A percentile compares a stretch with the other conserved stretches of the same genome.
These are phyloP conservation scores for Gelatoporia subvermispora DNA, from an alignment of 768 basidiomycete species.

Conservation along the genomic window DNA sequence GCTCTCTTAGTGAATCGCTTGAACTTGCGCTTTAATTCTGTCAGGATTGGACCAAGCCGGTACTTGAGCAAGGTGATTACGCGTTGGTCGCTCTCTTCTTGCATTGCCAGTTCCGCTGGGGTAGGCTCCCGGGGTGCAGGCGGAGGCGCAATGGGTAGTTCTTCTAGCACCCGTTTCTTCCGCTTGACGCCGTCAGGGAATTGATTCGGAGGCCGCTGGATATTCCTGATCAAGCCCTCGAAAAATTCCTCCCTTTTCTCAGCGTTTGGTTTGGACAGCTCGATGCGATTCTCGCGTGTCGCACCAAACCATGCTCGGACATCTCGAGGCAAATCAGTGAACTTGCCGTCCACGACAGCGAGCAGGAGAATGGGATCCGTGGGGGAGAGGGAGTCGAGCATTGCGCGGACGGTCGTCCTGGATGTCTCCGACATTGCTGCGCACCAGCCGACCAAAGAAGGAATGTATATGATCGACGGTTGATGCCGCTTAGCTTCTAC, in stretches of 20 bases:
- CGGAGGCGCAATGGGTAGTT: constrained; percentile 84
- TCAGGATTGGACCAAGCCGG: constrained; percentile 84
- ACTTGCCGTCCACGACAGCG: constrained; percentile 79
- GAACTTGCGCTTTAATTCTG: constrained; percentile 87
- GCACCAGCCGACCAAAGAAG: constrained; percentile 83
- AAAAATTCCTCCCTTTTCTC: constrained; percentile 75
- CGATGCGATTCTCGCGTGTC: constrained; percentile 69
- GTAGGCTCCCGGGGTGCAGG: constrained; percentile 80
- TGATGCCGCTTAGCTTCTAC: constrained; percentile 96
- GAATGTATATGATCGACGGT: constrained; percentile 93
- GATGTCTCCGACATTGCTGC: constrained; percentile 79
- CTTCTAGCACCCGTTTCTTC: constrained; percentile 79
- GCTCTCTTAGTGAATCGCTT: constrained; percentile 84
- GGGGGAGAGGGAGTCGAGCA: constrained; percentile 87
- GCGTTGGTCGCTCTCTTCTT: constrained; percentile 77
- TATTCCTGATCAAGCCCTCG: constrained; percentile 58
- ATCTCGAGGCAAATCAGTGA: constrained; percentile 68
- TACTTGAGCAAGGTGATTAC: constrained; percentile 80
- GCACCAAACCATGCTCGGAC: constrained; percentile 90
- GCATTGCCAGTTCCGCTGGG: constrained; percentile 74
- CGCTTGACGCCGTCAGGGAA: constrained; percentile 89
- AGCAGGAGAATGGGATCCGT: constrained; percentile 92
- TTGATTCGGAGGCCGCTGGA: constrained; percentile 72
- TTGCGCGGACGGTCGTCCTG: constrained; percentile 78
- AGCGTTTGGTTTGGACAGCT: constrained; percentile 45